Percentiles rank a stretch among this genome's conserved stretches.
Conservation (phyloP, 805 yeast species). For the Cyberlindnera sargentensis region DNA sequence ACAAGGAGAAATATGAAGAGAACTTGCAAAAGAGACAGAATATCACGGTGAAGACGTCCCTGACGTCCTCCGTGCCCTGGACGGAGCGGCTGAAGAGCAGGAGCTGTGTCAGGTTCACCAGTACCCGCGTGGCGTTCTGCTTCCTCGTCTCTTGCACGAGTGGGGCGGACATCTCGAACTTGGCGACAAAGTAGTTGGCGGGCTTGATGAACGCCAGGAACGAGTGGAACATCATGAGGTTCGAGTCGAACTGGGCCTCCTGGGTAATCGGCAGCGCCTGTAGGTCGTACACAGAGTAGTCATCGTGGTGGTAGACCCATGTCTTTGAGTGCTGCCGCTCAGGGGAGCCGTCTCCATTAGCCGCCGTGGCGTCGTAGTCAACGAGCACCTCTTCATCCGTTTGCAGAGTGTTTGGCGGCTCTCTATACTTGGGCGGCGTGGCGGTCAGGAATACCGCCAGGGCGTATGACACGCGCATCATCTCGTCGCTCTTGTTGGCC, state of each 20-base stretch:
- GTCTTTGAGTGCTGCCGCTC: neutral
- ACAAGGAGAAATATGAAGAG: slow-evolving; percentile 2
- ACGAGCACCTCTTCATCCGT: neutral
- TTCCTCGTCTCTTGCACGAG: slow-evolving; percentile 5
- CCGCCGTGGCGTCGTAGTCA: neutral
- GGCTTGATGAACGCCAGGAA: slow-evolving; percentile 16
- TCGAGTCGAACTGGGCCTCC: slow-evolving; percentile 15
- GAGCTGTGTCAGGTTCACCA: slow-evolving; percentile 13
- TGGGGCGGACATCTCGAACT: slow-evolving; percentile 8
- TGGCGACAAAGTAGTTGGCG: slow-evolving; percentile 12
- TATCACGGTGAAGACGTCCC: slow-evolving; percentile 4
- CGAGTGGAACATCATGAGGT: slow-evolving; percentile 6
- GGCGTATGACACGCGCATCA: slow-evolving; percentile 10
- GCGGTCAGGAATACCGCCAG: slow-evolving; percentile 10
- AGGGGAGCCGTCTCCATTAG: neutral
- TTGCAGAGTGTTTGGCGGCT: neutral
- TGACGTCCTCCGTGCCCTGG: neutral
- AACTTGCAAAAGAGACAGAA: slow-evolving; percentile 6
- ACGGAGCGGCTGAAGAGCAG: slow-evolving; percentile 9
- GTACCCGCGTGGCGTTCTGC: slow-evolving; percentile 10
- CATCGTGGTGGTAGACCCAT: slow-evolving; percentile 2
- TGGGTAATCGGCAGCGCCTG: slow-evolving; percentile 8
- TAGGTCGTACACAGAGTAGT: slow-evolving; percentile 7
- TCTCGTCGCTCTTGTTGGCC: slow-evolving; percentile 12
- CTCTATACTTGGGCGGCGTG: slow-evolving; percentile 9